Percentiles rank a stretch among this genome's conserved stretches.
Evolutionary conservation across 176 grass and related monocot genomes (phyloP).

Genomic region (Tuctoria greenei): DNA sequence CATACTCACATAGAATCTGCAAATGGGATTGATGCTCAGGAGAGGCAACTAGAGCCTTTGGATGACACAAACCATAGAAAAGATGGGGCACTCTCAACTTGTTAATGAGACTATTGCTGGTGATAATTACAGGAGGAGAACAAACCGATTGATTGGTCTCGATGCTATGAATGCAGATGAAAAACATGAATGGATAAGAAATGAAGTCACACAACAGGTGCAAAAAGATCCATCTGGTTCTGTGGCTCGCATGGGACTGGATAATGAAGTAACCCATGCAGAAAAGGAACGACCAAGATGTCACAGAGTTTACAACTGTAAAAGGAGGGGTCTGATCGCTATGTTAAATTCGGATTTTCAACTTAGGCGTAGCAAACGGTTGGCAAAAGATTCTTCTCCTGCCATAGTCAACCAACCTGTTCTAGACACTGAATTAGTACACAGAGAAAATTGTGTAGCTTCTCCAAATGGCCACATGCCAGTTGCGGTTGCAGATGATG

Average conservation of each 20-base stretch:
- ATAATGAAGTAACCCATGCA: slow-evolving; percentile 17
- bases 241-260: not conserved
- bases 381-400: slow-evolving; percentile 38
- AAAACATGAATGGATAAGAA: slow-evolving; percentile 10
- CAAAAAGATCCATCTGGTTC: slow-evolving; percentile 11
- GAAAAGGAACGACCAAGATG: slow-evolving; percentile 11
- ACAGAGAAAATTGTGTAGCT: slow-evolving; percentile 10
- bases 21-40: slow-evolving; percentile 34
- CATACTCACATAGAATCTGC: slow-evolving; percentile 14
- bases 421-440: slow-evolving; percentile 5
- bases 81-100: not conserved
- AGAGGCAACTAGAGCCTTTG: slow-evolving; percentile 19
- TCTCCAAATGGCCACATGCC: slow-evolving; percentile 11
- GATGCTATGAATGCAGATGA: not conserved
- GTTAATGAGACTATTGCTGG: slow-evolving; percentile 8
- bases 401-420: slow-evolving; percentile 13
- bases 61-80: slow-evolving; percentile 12
- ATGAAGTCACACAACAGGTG: slow-evolving; percentile 29
- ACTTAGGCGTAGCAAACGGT: slow-evolving; percentile 45
- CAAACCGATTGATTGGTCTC: not conserved
- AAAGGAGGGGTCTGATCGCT: slow-evolving; percentile 26
- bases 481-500: too few species aligned
- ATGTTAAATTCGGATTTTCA: slow-evolving; percentile 36
- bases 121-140: slow-evolving; percentile 9
- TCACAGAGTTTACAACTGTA: slow-evolving; percentile 2